Evolutionary conservation across 2,329 filamentous ascomycete genomes (phyloP), one percentile per base, ranked within the genome.

Genomic region (Cercospora zeina): DNA sequence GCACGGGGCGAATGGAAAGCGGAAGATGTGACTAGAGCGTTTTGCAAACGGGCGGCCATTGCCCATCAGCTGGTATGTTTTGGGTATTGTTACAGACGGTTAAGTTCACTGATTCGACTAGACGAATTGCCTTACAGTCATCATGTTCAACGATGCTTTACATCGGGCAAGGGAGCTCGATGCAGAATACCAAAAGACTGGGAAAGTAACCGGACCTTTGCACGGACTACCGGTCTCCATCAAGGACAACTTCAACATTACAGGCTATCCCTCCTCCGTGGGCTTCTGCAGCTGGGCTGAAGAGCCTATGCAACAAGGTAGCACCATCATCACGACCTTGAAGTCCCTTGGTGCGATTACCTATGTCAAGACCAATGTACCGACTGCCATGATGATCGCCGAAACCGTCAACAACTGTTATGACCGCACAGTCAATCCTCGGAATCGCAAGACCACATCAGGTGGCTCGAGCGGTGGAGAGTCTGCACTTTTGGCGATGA

Each of bases 301-400:
- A 39, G 79, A 87, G 50, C 85, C 87, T 0, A 85, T 82, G 13
- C 72, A 74, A 33, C 73, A 79, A 64, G 83, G 88, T 71, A 80
- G 84, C 0, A 79, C 81, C 0, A 76, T 89, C 6, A 83, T 89
- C 0, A 78, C 83, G 8, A 76, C 88, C 0, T 74, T 90, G 3
- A 75, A 83, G 27, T 78, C 79, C 16, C 78, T 85, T 0, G 88
- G 88, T 1, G 87, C 87, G 0, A 80, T 90, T 0, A 75, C 88
- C n/a, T 88, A 89, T 66, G 81, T 84, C 66, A 90, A 90, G 74
- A 90, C 88, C 0, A 89, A 89, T 67, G 78, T 90, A 1, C 87
- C 88, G 0, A 87, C 85, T 1, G 85, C 85, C 11, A 86, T 88
- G 67, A 88, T 89, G 86, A 87, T 88, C 56, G 82, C 85, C 11